Percentiles rank a stretch among this genome's conserved stretches.
Conservation (phyloP, 2,329 filamentous ascomycete genomes). For the Ustulina deusta region DNA sequence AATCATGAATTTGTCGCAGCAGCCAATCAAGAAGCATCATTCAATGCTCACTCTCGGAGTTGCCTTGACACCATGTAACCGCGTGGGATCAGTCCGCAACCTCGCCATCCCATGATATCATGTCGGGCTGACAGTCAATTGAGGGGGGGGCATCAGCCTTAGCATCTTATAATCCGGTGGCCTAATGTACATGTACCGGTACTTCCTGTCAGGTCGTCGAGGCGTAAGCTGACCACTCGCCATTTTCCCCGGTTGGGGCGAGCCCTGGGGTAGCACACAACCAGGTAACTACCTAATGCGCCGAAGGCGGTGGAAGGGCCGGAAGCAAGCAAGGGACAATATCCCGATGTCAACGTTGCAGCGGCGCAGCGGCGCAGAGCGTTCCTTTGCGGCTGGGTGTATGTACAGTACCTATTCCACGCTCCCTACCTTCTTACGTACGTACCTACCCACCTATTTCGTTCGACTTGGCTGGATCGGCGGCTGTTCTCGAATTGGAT, state of each 20-base stretch:
- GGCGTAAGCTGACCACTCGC: conserved; percentile 39
- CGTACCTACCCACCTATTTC: conserved; percentile 16
- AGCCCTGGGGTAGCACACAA: too few species aligned
- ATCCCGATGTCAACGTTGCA: conserved; percentile 32
- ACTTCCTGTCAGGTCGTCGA: conserved; percentile 7
- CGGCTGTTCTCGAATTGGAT: conserved; percentile 29
- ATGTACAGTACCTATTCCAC: conserved; percentile 25
- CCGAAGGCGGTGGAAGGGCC: conserved; percentile 19
- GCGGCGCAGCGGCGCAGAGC: conserved; percentile 9
- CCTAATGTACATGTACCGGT: conserved; percentile 29
- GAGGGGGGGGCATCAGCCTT: conserved; percentile 20
- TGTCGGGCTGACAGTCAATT: conserved; percentile 20
- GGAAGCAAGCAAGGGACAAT: conserved; percentile 17
- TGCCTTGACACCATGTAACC: conserved; percentile 30
- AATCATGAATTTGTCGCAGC: conserved; percentile 2
- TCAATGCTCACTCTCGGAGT: conserved; percentile 26
- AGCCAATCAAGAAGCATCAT: conserved; percentile 5
- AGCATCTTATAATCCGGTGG: conserved; percentile 11
- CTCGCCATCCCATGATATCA: conserved; percentile 15
- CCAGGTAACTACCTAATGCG: too few species aligned
- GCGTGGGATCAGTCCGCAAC: conserved; percentile 17
- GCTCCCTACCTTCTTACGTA: too few species aligned
- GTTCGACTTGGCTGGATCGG: neutral
- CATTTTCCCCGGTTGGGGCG: conserved; percentile 29
- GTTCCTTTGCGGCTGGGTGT: conserved; percentile 24